Evolutionary conservation across 31 red algal species (phyloP).

Genomic region (Odonthalia washingtoniensis): DNA sequence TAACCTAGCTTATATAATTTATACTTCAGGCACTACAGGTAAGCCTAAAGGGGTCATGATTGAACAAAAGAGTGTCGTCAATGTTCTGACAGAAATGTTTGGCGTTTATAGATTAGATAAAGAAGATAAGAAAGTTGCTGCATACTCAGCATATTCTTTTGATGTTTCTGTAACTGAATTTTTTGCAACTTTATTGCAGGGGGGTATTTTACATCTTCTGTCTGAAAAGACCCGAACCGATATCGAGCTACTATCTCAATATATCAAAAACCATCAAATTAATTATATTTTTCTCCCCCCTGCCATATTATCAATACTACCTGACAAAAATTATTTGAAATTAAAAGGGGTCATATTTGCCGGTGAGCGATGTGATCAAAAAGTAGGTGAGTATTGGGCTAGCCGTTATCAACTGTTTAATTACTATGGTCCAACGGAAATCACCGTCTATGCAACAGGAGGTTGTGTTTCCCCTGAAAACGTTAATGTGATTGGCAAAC

Average conservation of each 20-base stretch:
- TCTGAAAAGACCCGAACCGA: slow-evolving; percentile 1
- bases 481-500: slow-evolving; percentile 20
- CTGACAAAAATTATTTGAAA: too few relatives aligned
- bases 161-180: slow-evolving; percentile 1
- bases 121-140: slow-evolving; percentile 2
- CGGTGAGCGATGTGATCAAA: too few relatives aligned
- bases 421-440: slow-evolving; percentile 29
- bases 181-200: background rate
- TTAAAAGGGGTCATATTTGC: too few relatives aligned
- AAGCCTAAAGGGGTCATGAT: slow-evolving; percentile 48
- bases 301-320: too few relatives aligned
- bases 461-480: too few relatives aligned
- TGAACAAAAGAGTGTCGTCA: slow-evolving; percentile 21
- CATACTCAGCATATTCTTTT: background rate
- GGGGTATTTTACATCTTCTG: slow-evolving; percentile 17
- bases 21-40: slow-evolving; percentile 46
- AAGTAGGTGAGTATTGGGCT: background rate
- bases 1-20: slow-evolving; percentile 24
- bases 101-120: background rate
- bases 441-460: slow-evolving; percentile 25
- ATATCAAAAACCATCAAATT: slow-evolving; percentile 18
- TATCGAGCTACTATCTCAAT: slow-evolving; percentile 11
- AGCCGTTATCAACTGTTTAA: slow-evolving; percentile 23
- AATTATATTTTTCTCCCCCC: background rate
- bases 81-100: background rate